Evolutionary conservation across 1,139 yeast species (phyloP).

Genomic region (Chernovozyma sophiae-reginae): DNA sequence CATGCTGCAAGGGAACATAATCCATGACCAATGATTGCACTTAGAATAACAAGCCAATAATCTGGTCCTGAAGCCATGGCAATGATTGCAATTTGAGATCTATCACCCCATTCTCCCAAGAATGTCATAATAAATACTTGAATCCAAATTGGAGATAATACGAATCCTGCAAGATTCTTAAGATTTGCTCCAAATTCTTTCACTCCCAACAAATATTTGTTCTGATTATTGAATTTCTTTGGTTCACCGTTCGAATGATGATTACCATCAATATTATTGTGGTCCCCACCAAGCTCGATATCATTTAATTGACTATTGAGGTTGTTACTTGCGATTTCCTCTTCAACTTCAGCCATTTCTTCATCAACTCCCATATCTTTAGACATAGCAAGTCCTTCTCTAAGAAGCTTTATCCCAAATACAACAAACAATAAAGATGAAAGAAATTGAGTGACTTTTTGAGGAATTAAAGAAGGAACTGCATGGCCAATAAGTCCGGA

Average conservation of each 20-base stretch:
- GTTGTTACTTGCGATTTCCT: slow-evolving; percentile 72
- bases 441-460: slow-evolving; percentile 69
- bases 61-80: slow-evolving; percentile 98
- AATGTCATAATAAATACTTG: slow-evolving; percentile 96
- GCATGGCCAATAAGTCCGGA: slow-evolving; percentile 93
- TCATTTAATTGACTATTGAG: slow-evolving; percentile 48
- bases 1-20: slow-evolving; percentile 93
- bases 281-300: slow-evolving; percentile 51
- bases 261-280: slow-evolving; percentile 2
- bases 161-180: slow-evolving; percentile 52
- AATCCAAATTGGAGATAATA: slow-evolving; percentile 87
- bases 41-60: slow-evolving; percentile 84
- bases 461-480: slow-evolving; percentile 78
- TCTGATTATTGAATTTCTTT: slow-evolving; percentile 7
- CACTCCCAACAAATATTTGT: slow-evolving; percentile 29
- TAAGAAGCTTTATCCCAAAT: slow-evolving; percentile 72
- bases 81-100: slow-evolving; percentile 95
- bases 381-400: slow-evolving; percentile 82
- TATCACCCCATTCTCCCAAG: slow-evolving; percentile 98
- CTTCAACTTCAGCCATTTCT: slow-evolving; percentile 95
- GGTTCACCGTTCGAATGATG: slow-evolving; percentile 4
- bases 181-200: slow-evolving; percentile 23
- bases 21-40: slow-evolving; percentile 88
- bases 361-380: slow-evolving; percentile 84
- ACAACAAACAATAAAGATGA: slow-evolving; percentile 80